Conservation (phyloP, 805 yeast genomes). For the Kazachstania kunashirensis region DNA sequence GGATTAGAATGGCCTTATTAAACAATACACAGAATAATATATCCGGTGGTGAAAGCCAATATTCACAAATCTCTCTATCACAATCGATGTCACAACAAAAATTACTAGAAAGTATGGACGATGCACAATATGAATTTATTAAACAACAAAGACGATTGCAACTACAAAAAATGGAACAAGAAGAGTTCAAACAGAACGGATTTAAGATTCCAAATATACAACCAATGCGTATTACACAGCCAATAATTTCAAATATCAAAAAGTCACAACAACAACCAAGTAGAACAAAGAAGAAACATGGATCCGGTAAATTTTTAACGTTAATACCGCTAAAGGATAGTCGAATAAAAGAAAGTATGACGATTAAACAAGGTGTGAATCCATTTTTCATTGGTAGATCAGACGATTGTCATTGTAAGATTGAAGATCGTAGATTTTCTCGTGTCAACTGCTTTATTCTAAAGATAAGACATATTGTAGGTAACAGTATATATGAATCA, state of each 20-base stretch:
- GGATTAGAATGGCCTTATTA: slow-evolving; percentile 42
- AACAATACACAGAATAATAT: not conserved
- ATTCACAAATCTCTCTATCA: slow-evolving; percentile 42
- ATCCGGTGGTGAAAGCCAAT: not conserved
- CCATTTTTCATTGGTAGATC: slow-evolving; percentile 69
- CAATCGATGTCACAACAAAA: slow-evolving; percentile 65
- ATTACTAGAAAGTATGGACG: slow-evolving; percentile 31
- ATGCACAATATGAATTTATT: slow-evolving; percentile 24
- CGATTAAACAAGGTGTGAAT: slow-evolving; percentile 57
- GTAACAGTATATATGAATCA: slow-evolving; percentile 48
- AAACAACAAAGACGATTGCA: slow-evolving; percentile 13
- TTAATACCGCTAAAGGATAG: slow-evolving; percentile 44
- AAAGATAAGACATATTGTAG: slow-evolving; percentile 54
- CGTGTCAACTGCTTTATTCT: slow-evolving; percentile 69
- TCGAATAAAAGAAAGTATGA: slow-evolving; percentile 38
- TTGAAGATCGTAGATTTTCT: slow-evolving; percentile 70
- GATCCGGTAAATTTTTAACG: slow-evolving; percentile 49
- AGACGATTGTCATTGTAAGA: slow-evolving; percentile 47
- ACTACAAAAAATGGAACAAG: slow-evolving; percentile 10
- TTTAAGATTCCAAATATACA: slow-evolving; percentile 24
- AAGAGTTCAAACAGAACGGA: slow-evolving; percentile 11
- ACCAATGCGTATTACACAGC: slow-evolving; percentile 25
- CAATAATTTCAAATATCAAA: slow-evolving; percentile 8
- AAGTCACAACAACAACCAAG: slow-evolving; percentile 4
- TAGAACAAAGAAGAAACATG: slow-evolving; percentile 10